Percentiles rank a stretch among this genome's conserved stretches.
These are phyloP conservation scores for Phanerodontia chrysosporium DNA, from an alignment of 768 basidiomycete genomes.

Conservation along the genomic window DNA sequence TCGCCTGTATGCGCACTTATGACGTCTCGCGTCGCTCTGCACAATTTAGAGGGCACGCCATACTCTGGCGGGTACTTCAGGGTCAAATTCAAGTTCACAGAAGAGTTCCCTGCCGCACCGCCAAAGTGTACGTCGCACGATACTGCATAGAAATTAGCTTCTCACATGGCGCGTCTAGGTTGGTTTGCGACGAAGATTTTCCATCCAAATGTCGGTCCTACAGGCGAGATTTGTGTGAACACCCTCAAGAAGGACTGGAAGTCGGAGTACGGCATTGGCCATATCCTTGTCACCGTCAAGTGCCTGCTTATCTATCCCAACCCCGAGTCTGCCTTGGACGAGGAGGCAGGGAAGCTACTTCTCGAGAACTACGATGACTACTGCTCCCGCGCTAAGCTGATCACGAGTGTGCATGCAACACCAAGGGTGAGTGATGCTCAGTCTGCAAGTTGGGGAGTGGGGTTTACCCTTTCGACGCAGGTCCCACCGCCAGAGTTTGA, in stretches of 20 bases:
- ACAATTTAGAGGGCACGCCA: conserved; percentile 49
- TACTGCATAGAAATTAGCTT: too few species aligned
- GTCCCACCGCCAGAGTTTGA: conserved; percentile 11
- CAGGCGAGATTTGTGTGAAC: conserved; percentile 95
- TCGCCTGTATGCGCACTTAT: conserved; percentile 11
- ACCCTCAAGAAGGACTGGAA: conserved; percentile 98
- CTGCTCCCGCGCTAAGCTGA: conserved; percentile 79
- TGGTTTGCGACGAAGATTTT: conserved; percentile 94
- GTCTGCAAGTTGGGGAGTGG: not conserved
- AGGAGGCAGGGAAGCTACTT: conserved; percentile 90
- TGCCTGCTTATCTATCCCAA: conserved; percentile 96
- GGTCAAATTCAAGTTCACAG: conserved; percentile 83
- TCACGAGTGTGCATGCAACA: conserved; percentile 89
- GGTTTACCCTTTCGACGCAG: not conserved
- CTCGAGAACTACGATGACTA: conserved; percentile 89
- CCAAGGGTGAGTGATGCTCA: conserved; percentile 53
- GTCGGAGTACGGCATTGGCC: conserved; percentile 82
- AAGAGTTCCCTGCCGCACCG: conserved; percentile 90
- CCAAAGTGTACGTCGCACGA: conserved; percentile 72
- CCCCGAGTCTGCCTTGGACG: conserved; percentile 93
- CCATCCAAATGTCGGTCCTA: conserved; percentile 89
- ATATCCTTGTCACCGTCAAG: conserved; percentile 90
- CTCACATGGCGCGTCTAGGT: conserved; percentile 41
- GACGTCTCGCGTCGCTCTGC: conserved; percentile 3
- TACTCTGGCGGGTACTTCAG: conserved; percentile 71